phyloP scores from a whole-genome alignment of 495 filamentous ascomycete genomes.

The Hypomontagnella monticulosa region DNA sequence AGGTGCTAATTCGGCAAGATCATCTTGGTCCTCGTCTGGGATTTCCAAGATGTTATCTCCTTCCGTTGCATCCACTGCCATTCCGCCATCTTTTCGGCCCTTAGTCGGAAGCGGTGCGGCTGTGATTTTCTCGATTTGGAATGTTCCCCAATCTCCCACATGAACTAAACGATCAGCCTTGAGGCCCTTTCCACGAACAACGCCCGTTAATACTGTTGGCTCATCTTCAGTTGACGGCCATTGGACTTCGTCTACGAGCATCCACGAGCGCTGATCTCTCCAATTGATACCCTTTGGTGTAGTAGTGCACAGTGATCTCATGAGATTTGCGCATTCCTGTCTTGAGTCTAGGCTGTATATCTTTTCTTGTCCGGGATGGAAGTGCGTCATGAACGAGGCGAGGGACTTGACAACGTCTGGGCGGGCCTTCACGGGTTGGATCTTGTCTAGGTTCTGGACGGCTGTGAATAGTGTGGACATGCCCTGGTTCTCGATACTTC shows the following conservation, averaged over 20 bases:
- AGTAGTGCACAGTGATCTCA: slow-evolving; percentile 87
- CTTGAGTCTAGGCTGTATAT: slow-evolving; percentile 83
- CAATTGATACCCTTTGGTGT: slow-evolving; percentile 91
- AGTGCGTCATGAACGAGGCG: slow-evolving; percentile 90
- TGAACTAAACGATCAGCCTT: slow-evolving; percentile 92
- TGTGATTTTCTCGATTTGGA: slow-evolving; percentile 89
- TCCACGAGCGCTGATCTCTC: slow-evolving; percentile 94
- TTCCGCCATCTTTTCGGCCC: slow-evolving; percentile 70
- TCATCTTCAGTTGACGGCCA: slow-evolving; percentile 67
- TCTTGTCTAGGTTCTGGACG: slow-evolving; percentile 78
- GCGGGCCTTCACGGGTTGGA: slow-evolving; percentile 81
- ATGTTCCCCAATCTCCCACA: slow-evolving; percentile 93
- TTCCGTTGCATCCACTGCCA: slow-evolving; percentile 70
- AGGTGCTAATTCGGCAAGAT: slow-evolving; percentile 78
- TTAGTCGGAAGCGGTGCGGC: slow-evolving; percentile 68
- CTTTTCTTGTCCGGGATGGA: slow-evolving; percentile 89
- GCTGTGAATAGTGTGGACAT: slow-evolving; percentile 84
- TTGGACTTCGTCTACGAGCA: slow-evolving; percentile 83
- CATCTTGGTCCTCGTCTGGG: slow-evolving; percentile 81
- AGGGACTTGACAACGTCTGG: slow-evolving; percentile 79
- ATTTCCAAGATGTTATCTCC: slow-evolving; percentile 67
- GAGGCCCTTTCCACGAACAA: slow-evolving; percentile 84
- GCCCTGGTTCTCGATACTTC: slow-evolving; percentile 90
- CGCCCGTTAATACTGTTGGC: slow-evolving; percentile 80
- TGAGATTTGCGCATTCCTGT: slow-evolving; percentile 88